These are phyloP conservation scores for Naegleria lovaniensis DNA, from an alignment of 208 protist species.

Conservation along the genomic window DNA sequence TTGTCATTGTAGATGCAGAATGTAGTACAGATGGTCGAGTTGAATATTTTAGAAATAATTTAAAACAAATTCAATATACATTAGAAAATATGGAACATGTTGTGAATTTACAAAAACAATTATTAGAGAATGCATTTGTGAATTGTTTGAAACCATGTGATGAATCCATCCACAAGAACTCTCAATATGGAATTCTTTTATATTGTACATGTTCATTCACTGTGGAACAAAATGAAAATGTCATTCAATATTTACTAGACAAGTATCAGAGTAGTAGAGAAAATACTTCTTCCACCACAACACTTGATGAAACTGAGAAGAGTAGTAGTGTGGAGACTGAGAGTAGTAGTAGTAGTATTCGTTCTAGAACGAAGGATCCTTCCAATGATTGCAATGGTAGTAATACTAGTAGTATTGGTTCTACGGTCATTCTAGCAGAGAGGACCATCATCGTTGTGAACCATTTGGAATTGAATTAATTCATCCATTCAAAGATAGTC, in stretches of 20 bases:
- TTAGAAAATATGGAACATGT: not conserved
- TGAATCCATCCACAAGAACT: no score
- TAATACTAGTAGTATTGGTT: no score
- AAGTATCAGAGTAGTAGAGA: no score
- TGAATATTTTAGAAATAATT: slow-evolving; percentile 39
- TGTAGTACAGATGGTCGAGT: slow-evolving; percentile 48
- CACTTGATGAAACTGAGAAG: no score
- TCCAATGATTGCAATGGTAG: no score
- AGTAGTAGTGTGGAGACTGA: no score
- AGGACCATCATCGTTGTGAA: no score
- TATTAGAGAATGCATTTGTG: slow-evolving; percentile 35
- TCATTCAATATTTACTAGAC: not conserved
- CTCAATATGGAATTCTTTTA: slow-evolving; percentile 37
- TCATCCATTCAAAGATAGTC: not conserved
- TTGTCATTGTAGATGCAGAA: slow-evolving; percentile 47
- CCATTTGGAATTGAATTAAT: not conserved
- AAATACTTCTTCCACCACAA: no score
- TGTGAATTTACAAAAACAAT: slow-evolving; percentile 36
- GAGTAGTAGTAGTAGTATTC: no score
- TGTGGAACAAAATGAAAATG: slow-evolving; percentile 46
- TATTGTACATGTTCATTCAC: slow-evolving; percentile 50
- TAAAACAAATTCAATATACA: not conserved
- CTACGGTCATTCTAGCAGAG: no score
- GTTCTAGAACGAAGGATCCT: no score
- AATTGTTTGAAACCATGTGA: not conserved